Evolutionary conservation across 306 rosid species (phyloP).

Genomic region (Prunus salicina): DNA sequence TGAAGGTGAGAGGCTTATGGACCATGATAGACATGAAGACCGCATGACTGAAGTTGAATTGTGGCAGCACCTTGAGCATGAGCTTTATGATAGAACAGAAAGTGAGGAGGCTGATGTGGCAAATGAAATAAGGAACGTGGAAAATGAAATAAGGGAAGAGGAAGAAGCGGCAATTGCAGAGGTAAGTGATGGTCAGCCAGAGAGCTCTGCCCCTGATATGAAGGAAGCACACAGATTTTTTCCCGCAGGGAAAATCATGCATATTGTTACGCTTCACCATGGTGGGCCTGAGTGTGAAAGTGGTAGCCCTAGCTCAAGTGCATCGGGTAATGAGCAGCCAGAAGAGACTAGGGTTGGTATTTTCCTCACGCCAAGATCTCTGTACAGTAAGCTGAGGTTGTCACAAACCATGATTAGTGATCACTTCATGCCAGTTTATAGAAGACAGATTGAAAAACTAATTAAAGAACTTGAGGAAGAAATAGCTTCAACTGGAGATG

Average conservation of each 20-base stretch:
- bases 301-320: constrained; percentile 42
- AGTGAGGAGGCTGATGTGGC: constrained; percentile 55
- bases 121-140: constrained; percentile 31
- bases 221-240: constrained; percentile 79
- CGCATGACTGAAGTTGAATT: constrained; percentile 75
- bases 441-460: constrained; percentile 76
- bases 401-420: constrained; percentile 94
- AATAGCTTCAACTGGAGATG: constrained; percentile 32
- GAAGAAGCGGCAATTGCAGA: constrained; percentile 63
- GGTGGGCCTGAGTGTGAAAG: constrained; percentile 34
- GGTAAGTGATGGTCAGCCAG: constrained; percentile 45
- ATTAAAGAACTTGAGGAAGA: constrained; percentile 65
- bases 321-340: constrained; percentile 39
- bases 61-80: constrained; percentile 93
- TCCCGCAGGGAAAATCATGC: constrained; percentile 94
- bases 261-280: constrained; percentile 47
- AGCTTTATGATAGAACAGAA: constrained; percentile 54
- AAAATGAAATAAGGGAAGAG: constrained; percentile 57
- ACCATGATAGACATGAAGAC: constrained; percentile 49
- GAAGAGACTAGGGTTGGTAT: constrained; percentile 64
- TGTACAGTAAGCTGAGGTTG: constrained; percentile 79
- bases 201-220: constrained; percentile 44
- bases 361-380: constrained; percentile 72
- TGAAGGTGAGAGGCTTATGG: constrained; percentile 37
- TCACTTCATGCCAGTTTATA: constrained; percentile 91